Percentiles rank a stretch among this genome's conserved stretches.
phyloP scores from a whole-genome alignment of 106 monocot genomes.

The Dendrobium officinale region DNA sequence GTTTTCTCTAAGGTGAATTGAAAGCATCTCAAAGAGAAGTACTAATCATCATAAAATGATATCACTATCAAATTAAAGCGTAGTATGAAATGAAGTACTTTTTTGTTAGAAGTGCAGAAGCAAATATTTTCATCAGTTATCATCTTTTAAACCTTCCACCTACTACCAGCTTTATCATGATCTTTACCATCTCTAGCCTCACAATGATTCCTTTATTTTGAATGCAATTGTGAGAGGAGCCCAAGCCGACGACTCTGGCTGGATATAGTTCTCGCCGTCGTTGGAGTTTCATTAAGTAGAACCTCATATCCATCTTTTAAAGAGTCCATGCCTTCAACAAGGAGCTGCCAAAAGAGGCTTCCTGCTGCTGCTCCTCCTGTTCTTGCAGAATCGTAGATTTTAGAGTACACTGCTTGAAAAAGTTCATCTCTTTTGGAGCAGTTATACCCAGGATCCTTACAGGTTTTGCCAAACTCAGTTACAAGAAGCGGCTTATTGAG shows the following conservation, averaged over 20 bases:
- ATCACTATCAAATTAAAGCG: too few relatives aligned
- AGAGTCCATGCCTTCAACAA: constrained; percentile 65
- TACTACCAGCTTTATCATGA: constrained; percentile 3
- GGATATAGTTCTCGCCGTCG: constrained; percentile 44
- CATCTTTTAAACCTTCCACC: background rate
- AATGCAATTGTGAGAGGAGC: constrained; percentile 32
- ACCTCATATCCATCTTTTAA: constrained; percentile 79
- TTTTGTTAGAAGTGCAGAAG: background rate
- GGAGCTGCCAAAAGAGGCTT: constrained; percentile 84
- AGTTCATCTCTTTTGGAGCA: constrained; percentile 44
- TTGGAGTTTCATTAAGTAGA: constrained; percentile 38
- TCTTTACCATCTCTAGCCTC: constrained; percentile 24
- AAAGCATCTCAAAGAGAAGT: too few relatives aligned
- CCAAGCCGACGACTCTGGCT: constrained; percentile 36
- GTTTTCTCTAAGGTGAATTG: too few relatives aligned
- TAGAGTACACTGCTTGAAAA: constrained; percentile 48
- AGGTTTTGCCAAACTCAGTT: constrained; percentile 83
- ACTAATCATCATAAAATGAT: too few relatives aligned
- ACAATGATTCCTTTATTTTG: constrained; percentile 18
- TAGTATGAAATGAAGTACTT: too few relatives aligned
- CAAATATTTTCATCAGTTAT: background rate
- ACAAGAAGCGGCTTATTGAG: constrained; percentile 68
- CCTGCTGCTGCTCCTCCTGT: constrained; percentile 62
- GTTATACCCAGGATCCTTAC: constrained; percentile 67
- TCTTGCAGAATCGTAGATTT: constrained; percentile 69